Conservation (phyloP, 108 stramenopile genomes). For the Schizochytrium sp. region DNA sequence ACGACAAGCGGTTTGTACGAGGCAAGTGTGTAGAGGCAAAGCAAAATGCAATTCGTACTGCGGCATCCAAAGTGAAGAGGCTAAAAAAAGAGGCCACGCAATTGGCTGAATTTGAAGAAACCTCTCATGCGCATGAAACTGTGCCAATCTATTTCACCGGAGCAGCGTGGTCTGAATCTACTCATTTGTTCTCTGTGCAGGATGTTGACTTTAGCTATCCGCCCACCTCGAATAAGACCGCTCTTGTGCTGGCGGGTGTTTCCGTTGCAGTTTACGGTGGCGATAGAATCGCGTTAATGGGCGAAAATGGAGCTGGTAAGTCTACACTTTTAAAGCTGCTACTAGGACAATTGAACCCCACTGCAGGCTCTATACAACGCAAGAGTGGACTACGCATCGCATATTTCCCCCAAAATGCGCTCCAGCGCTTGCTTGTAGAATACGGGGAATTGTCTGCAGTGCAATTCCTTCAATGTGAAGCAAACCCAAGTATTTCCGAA, state of each 20-base stretch:
- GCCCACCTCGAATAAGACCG: constrained; percentile 25
- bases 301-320: constrained; percentile 79
- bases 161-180: constrained; percentile 22
- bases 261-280: constrained; percentile 68
- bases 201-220: constrained; percentile 72
- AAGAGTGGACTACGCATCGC: constrained; percentile 13
- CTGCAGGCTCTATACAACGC: not conserved
- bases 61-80: constrained; percentile 75
- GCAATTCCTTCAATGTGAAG: not conserved
- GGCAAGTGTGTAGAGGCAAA: constrained; percentile 80
- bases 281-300: constrained; percentile 74
- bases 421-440: not conserved
- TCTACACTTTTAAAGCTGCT: constrained; percentile 73
- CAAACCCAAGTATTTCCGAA: not conserved
- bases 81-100: constrained; percentile 62
- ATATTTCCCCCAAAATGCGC: constrained; percentile 49
- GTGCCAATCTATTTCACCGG: constrained; percentile 71
- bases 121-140: constrained; percentile 65
- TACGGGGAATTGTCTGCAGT: not conserved
- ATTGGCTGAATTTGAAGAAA: constrained; percentile 64
- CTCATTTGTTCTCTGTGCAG: constrained; percentile 66
- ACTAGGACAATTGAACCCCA: constrained; percentile 65
- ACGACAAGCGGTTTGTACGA: constrained; percentile 73
- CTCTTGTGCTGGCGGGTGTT: constrained; percentile 70
- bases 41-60: constrained; percentile 77